Percentiles rank a stretch among this genome's conserved stretches.
Conservation (phyloP, 495 filamentous ascomycete genomes). For the Friedmanniomyces simplex region DNA sequence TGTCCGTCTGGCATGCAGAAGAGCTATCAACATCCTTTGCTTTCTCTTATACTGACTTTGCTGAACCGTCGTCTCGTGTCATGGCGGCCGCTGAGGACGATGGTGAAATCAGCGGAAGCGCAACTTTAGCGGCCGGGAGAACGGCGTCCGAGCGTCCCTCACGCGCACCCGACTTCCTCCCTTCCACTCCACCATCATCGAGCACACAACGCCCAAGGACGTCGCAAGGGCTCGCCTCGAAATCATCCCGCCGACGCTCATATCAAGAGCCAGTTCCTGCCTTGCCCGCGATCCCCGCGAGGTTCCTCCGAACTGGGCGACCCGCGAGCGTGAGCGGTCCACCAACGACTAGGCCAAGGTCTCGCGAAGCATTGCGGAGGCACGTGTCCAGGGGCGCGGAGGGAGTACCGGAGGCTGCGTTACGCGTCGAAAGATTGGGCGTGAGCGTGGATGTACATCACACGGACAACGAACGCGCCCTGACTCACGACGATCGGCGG, state of each 20-base stretch:
- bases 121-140: background rate
- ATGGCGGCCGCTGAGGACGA: background rate
- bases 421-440: background rate
- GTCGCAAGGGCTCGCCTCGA: background rate
- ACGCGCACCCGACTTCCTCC: background rate
- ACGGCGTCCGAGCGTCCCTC: background rate
- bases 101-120: background rate
- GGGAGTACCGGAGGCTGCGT: background rate
- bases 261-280: background rate
- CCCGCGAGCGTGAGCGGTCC: background rate
- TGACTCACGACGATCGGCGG: background rate
- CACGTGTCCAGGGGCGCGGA: background rate
- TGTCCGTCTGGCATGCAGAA: too few species aligned
- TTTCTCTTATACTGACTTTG: too few species aligned
- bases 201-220: background rate
- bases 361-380: background rate
- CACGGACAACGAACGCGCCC: background rate
- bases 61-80: background rate
- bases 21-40: too few species aligned
- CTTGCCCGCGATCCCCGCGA: conserved; percentile 5
- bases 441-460: background rate
- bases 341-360: background rate
- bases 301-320: background rate
- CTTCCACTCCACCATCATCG: background rate
- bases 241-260: background rate